Conservation (phyloP, 352 stramenopile genomes). For the Pythium aquatile region DNA sequence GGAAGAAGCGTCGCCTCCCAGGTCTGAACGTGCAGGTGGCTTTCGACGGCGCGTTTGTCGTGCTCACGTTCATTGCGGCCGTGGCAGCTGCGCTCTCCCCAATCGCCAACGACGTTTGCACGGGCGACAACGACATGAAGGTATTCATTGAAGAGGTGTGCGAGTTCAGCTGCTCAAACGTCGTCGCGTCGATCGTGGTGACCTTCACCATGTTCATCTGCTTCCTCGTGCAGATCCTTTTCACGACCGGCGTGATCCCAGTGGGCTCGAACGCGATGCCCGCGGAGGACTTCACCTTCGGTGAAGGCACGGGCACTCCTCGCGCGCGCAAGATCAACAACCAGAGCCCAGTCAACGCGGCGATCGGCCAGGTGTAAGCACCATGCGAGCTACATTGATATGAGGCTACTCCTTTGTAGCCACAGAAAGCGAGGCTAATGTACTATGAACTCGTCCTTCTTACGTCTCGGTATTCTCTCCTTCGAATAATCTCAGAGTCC, state of each 20-base stretch:
- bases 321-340: slow-evolving; percentile 39
- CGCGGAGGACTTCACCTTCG: slow-evolving; percentile 51
- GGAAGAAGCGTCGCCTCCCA: slow-evolving; percentile 51
- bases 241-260: slow-evolving; percentile 43
- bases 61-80: slow-evolving; percentile 60
- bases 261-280: slow-evolving; percentile 14
- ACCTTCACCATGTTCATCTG: slow-evolving; percentile 58
- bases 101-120: slow-evolving; percentile 54
- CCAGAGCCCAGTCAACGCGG: slow-evolving; percentile 19
- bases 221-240: slow-evolving; percentile 55
- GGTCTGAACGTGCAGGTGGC: slow-evolving; percentile 34
- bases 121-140: slow-evolving; percentile 43
- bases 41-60: slow-evolving; percentile 50
- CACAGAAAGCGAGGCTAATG: not conserved
- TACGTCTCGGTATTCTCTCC: not conserved
- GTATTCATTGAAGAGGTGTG: slow-evolving; percentile 57
- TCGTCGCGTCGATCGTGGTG: slow-evolving; percentile 47
- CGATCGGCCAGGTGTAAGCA: slow-evolving; percentile 30
- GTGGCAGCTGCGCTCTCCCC: slow-evolving; percentile 53
- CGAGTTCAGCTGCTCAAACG: slow-evolving; percentile 60
- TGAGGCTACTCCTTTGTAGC: not conserved
- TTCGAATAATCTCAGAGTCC: not conserved
- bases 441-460: not conserved
- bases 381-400: not conserved
- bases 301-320: slow-evolving; percentile 35